Conservation (phyloP, 768 basidiomycete genomes). For the Termitomyces sp. region DNA sequence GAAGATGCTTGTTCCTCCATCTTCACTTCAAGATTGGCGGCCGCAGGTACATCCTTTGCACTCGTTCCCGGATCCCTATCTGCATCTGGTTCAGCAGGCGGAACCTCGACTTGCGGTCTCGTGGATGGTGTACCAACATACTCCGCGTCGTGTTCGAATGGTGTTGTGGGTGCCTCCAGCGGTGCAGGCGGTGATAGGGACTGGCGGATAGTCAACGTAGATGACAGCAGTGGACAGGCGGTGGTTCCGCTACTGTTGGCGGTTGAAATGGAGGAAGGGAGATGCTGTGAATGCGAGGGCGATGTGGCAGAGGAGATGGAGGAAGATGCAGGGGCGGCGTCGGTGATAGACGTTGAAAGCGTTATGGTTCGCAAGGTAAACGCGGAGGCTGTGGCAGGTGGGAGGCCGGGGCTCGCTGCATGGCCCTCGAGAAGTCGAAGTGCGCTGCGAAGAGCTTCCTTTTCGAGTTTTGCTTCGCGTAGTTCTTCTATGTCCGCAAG, state of each 20-base stretch:
- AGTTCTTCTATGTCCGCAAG: constrained; percentile 72
- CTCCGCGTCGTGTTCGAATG: neutral
- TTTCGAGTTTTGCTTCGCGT: constrained; percentile 52
- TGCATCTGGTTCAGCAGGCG: neutral
- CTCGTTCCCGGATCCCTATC: neutral
- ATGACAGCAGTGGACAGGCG: neutral
- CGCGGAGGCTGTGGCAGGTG: neutral
- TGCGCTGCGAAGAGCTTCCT: constrained; percentile 63
- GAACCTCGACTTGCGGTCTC: neutral
- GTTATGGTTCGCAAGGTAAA: constrained; percentile 1
- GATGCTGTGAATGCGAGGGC: neutral
- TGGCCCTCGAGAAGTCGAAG: constrained; percentile 66
- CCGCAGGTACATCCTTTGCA: neutral
- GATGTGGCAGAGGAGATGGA: neutral
- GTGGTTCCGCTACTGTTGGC: neutral
- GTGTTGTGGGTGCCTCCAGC: constrained; percentile 5
- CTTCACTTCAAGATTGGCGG: neutral
- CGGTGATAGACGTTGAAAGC: neutral
- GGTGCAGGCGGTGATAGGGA: constrained; percentile 4
- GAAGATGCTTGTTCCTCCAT: too few relatives aligned
- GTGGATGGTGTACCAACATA: neutral
- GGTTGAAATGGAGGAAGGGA: neutral
- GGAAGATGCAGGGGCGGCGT: neutral
- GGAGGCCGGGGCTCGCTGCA: constrained; percentile 24
- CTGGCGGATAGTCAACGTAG: neutral